Percentiles rank a stretch among this genome's conserved stretches.
These are phyloP conservation scores for Adenanthera pavonina DNA, from an alignment of 306 rosid species.

Conservation along the genomic window DNA sequence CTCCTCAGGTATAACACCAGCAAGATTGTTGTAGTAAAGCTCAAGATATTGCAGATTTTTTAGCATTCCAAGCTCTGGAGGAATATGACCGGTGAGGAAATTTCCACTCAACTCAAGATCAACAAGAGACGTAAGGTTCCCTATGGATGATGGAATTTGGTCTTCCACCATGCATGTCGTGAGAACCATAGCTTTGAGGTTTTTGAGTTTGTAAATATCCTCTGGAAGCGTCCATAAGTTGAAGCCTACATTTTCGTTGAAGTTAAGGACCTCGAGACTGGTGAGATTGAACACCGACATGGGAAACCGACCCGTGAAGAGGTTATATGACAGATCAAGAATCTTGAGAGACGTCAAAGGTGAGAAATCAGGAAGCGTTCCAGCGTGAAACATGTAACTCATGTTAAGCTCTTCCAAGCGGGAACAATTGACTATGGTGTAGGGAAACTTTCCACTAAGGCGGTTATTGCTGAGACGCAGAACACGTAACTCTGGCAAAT, in stretches of 20 bases:
- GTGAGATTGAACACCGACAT: slow-evolving; percentile 58
- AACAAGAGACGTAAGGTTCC: slow-evolving; percentile 65
- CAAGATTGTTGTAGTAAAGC: slow-evolving; percentile 63
- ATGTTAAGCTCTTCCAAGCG: slow-evolving; percentile 58
- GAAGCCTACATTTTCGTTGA: slow-evolving; percentile 57
- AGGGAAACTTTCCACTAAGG: slow-evolving; percentile 46
- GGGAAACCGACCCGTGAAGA: slow-evolving; percentile 60
- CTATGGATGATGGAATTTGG: slow-evolving; percentile 55
- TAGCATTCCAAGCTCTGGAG: slow-evolving; percentile 54
- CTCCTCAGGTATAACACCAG: slow-evolving; percentile 59
- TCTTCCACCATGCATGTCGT: slow-evolving; percentile 61
- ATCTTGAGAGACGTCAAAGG: slow-evolving; percentile 49
- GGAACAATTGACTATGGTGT: slow-evolving; percentile 56
- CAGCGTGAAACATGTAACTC: slow-evolving; percentile 43
- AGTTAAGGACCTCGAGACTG: slow-evolving; percentile 56
- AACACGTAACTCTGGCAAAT: slow-evolving; percentile 55
- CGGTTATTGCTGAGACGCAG: slow-evolving; percentile 57
- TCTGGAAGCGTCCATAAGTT: slow-evolving; percentile 58
- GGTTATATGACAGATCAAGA: slow-evolving; percentile 63
- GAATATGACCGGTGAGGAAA: slow-evolving; percentile 58
- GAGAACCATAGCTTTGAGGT: slow-evolving; percentile 55
- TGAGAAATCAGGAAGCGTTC: slow-evolving; percentile 60
- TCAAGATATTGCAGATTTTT: slow-evolving; percentile 56
- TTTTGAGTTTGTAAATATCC: slow-evolving; percentile 44
- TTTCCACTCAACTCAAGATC: slow-evolving; percentile 77